These are phyloP conservation scores for Castanea mollissima DNA, from an alignment of 306 rosid genomes.

Conservation along the genomic window DNA sequence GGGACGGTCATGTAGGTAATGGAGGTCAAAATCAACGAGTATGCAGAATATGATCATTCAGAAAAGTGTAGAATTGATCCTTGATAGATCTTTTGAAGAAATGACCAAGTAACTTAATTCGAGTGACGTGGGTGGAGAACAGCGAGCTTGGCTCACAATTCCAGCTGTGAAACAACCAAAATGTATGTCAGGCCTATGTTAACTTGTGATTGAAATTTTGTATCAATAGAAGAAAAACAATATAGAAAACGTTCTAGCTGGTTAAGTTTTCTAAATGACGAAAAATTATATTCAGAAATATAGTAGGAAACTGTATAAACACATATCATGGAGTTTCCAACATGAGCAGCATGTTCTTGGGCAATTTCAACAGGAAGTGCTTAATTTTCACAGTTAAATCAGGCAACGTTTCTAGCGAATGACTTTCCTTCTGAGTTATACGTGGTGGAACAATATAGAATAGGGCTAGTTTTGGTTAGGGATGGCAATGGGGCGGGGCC, in stretches of 20 bases:
- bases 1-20: neutral
- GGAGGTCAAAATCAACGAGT: conserved; percentile 11
- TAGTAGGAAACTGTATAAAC: too few relatives aligned
- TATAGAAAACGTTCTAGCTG: neutral
- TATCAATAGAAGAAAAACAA: neutral
- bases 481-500: too few relatives aligned
- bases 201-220: too few relatives aligned
- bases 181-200: neutral
- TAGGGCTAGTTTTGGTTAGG: neutral
- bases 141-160: neutral
- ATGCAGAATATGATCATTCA: conserved; percentile 31
- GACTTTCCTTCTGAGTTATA: neutral
- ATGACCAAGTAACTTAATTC: neutral
- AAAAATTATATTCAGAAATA: too few relatives aligned
- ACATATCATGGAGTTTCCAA: too few relatives aligned
- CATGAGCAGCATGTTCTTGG: neutral
- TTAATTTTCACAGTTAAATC: neutral
- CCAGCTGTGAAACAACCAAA: neutral
- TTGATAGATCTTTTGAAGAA: neutral
- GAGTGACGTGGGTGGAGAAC: neutral
- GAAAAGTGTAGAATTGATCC: conserved; percentile 2
- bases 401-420: neutral
- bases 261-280: neutral
- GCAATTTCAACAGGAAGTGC: neutral
- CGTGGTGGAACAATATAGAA: neutral